A percentile compares a stretch with the other conserved stretches of the same genome.
These are phyloP conservation scores for Pisolithus orientalis DNA, from an alignment of 768 basidiomycete genomes.

Conservation along the genomic window DNA sequence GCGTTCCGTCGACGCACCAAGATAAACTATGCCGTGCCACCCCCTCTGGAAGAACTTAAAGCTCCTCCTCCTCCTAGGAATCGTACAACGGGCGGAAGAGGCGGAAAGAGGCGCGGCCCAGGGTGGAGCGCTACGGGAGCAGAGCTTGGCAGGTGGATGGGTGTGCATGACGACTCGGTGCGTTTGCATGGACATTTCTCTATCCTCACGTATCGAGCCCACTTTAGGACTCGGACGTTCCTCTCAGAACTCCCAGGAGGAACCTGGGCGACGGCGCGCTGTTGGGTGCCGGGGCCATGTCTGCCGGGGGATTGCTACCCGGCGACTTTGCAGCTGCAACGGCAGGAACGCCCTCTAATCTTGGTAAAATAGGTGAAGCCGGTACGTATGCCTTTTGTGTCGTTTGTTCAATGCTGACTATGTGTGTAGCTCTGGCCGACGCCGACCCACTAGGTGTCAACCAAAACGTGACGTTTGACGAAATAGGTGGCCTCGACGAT, in stretches of 20 bases:
- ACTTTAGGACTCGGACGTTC: conserved; percentile 62
- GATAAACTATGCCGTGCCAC: conserved; percentile 79
- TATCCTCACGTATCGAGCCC: background rate
- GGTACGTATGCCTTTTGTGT: conserved; percentile 34
- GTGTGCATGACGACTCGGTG: conserved; percentile 68
- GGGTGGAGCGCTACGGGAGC: conserved; percentile 80
- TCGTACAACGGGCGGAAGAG: conserved; percentile 32
- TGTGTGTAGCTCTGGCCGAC: conserved; percentile 71
- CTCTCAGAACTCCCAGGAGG: conserved; percentile 65
- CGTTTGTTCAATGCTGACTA: conserved; percentile 3
- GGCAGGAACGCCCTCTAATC: conserved; percentile 76
- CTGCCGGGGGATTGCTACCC: conserved; percentile 48
- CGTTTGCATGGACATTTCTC: conserved; percentile 5
- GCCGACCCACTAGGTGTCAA: conserved; percentile 94
- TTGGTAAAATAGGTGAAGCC: conserved; percentile 79
- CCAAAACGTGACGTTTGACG: conserved; percentile 90
- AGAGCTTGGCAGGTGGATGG: conserved; percentile 74
- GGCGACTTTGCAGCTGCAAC: conserved; percentile 54
- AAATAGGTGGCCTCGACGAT: conserved; percentile 92
- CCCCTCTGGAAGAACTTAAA: conserved; percentile 67
- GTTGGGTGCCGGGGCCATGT: conserved; percentile 41
- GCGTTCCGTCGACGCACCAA: conserved; percentile 52
- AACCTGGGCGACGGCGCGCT: conserved; percentile 51
- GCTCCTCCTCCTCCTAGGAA: conserved; percentile 24
- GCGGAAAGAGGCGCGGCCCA: conserved; percentile 40